Evolutionary conservation across 1,284 basidiomycete species (phyloP).

Genomic region (Ustilago cynodontis): DNA sequence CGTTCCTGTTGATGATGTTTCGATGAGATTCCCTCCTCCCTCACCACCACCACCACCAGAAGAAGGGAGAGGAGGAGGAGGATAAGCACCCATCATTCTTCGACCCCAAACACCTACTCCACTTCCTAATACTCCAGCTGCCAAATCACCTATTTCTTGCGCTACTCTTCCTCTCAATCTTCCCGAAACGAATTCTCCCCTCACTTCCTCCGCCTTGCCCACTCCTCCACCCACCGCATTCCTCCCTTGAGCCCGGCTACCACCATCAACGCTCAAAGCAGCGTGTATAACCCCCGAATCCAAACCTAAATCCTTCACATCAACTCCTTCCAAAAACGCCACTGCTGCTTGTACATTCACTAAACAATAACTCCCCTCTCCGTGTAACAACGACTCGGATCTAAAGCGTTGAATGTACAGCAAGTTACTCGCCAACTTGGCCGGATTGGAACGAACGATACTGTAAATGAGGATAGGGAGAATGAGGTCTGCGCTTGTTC

Average conservation of each 20-base stretch:
- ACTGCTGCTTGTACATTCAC: slow-evolving; percentile 93
- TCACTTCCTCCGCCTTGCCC: not conserved
- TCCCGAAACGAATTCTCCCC: not conserved
- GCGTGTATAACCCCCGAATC: slow-evolving; percentile 70
- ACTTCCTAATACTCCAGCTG: slow-evolving; percentile 79
- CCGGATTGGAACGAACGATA: slow-evolving; percentile 89
- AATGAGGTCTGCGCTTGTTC: slow-evolving; percentile 76
- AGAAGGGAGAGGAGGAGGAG: not conserved
- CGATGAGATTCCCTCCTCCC: not conserved
- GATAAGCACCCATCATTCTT: slow-evolving; percentile 40
- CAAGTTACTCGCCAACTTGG: slow-evolving; percentile 81
- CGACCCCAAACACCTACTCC: slow-evolving; percentile 76
- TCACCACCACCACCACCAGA: not conserved
- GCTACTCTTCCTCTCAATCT: slow-evolving; percentile 80
- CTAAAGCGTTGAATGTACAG: slow-evolving; percentile 88
- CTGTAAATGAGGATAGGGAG: slow-evolving; percentile 90
- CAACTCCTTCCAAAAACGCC: slow-evolving; percentile 92
- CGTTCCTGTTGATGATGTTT: not conserved
- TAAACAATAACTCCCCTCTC: slow-evolving; percentile 89
- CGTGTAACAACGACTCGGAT: slow-evolving; percentile 77
- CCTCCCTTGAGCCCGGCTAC: not conserved
- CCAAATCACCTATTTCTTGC: slow-evolving; percentile 84
- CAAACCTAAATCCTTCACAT: slow-evolving; percentile 83
- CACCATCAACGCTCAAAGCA: not conserved
- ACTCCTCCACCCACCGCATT: not conserved